Evolutionary conservation across 2,329 filamentous ascomycete genomes (phyloP).

Genomic region (Sporothrix luriei): DNA sequence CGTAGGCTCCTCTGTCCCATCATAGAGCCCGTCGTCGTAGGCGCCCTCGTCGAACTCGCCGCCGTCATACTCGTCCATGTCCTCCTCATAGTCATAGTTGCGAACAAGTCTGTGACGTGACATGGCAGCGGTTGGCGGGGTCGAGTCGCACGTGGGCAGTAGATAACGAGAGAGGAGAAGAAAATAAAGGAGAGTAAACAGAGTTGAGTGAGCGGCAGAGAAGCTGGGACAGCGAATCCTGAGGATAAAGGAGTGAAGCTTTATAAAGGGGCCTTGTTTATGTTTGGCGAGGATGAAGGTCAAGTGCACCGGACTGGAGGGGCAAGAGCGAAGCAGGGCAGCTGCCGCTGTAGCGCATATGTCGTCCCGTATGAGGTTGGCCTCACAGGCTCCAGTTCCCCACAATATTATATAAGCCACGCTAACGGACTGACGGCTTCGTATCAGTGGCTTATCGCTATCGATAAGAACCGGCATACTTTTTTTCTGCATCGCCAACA

Average conservation of each 20-base stretch:
- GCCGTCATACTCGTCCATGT: slow-evolving; percentile 55
- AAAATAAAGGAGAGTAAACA: neutral
- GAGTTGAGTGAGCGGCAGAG: neutral
- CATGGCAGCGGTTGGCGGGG: slow-evolving; percentile 42
- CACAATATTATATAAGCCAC: slow-evolving; percentile 12
- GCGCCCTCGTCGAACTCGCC: slow-evolving; percentile 10
- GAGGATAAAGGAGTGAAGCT: neutral
- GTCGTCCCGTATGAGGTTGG: slow-evolving; percentile 17
- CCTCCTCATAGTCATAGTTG: slow-evolving; percentile 55
- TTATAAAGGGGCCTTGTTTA: neutral
- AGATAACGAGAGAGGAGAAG: neutral
- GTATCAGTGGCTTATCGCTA: slow-evolving; percentile 20
- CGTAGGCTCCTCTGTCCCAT: slow-evolving; percentile 39
- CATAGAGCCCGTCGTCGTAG: slow-evolving; percentile 56
- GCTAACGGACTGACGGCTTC: neutral
- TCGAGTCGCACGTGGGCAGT: neutral
- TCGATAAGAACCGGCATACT: slow-evolving; percentile 29
- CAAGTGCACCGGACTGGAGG: neutral
- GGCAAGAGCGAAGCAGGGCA: slow-evolving; percentile 10
- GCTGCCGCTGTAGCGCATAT: neutral
- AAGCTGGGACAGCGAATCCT: neutral
- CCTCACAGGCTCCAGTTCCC: neutral
- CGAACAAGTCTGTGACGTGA: slow-evolving; percentile 53
- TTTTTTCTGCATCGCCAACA: slow-evolving; percentile 27
- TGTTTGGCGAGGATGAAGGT: neutral